Percentiles rank a stretch among this genome's conserved stretches.
Conservation (phyloP, 352 stramenopile species). For the Globisporangium splendens region DNA sequence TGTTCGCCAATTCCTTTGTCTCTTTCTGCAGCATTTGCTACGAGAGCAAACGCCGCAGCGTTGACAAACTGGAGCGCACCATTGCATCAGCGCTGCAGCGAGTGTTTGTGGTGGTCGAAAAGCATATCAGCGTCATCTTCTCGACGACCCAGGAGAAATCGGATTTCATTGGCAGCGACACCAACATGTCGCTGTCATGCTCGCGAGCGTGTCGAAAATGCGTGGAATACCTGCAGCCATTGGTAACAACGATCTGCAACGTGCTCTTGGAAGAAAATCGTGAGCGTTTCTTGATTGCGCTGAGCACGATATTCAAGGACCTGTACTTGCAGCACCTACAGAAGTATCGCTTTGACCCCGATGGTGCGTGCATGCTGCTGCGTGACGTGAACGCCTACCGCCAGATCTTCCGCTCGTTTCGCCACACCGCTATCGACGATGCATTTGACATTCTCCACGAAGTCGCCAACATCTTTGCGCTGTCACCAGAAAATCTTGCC, state of each 20-base stretch:
- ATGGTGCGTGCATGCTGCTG: conserved; percentile 79
- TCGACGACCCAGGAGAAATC: conserved; percentile 58
- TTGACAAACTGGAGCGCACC: conserved; percentile 56
- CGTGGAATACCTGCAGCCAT: conserved; percentile 65
- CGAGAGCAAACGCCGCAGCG: conserved; percentile 66
- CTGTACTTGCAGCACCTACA: conserved; percentile 71
- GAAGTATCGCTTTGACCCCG: conserved; percentile 77
- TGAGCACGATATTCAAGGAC: conserved; percentile 65
- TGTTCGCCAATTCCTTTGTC: neutral
- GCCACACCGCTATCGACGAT: conserved; percentile 46
- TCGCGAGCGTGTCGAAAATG: conserved; percentile 68
- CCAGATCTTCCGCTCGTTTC: conserved; percentile 53
- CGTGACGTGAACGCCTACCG: conserved; percentile 75
- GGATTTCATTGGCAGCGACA: conserved; percentile 73
- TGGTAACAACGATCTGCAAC: conserved; percentile 42
- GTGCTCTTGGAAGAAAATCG: conserved; percentile 71
- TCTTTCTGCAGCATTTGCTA: conserved; percentile 54
- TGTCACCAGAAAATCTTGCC: conserved; percentile 70
- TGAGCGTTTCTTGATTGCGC: conserved; percentile 50
- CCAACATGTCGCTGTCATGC: conserved; percentile 68
- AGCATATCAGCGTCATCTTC: conserved; percentile 46
- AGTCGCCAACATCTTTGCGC: conserved; percentile 78
- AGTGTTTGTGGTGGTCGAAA: conserved; percentile 63
- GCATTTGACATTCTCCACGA: conserved; percentile 78
- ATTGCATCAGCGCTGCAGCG: conserved; percentile 49